phyloP scores from a whole-genome alignment of 129 eudicot species.

The Chrysanthemum seticuspe region DNA sequence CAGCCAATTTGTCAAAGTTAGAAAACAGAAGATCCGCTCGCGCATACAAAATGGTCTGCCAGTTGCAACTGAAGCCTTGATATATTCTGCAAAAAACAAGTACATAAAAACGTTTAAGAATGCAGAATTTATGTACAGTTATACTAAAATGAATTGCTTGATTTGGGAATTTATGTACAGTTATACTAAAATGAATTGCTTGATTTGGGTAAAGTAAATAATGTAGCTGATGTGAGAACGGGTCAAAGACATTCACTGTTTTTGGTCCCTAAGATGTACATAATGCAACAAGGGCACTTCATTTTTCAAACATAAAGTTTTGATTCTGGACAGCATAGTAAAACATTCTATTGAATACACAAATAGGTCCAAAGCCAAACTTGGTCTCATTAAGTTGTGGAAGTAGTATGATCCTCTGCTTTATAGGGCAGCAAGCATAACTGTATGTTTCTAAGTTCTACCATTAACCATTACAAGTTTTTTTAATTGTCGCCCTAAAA shows the following conservation, averaged over 20 bases:
- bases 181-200: background rate
- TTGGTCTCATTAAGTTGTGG: too few relatives aligned
- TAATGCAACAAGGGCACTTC: background rate
- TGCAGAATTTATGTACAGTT: background rate
- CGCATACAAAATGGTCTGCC: slow-evolving; percentile 20
- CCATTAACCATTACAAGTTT: too few relatives aligned
- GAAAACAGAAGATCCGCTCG: slow-evolving; percentile 17
- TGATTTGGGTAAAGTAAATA: background rate
- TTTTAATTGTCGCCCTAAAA: too few relatives aligned
- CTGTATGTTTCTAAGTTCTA: too few relatives aligned
- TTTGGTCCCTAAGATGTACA: slow-evolving; percentile 1
- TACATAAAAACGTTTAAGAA: background rate
- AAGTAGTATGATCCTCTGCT: too few relatives aligned
- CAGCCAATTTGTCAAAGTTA: slow-evolving; percentile 28
- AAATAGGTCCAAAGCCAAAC: too few relatives aligned
- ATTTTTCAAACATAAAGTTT: background rate
- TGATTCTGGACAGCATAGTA: background rate
- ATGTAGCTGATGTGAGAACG: background rate
- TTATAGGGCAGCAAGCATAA: too few relatives aligned
- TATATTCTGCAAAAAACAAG: slow-evolving; percentile 22
- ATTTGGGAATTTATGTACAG: background rate
- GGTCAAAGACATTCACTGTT: background rate
- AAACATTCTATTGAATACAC: background rate
- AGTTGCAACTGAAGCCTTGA: slow-evolving; percentile 24
- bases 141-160: background rate